A percentile compares a stretch with the other conserved stretches of the same genome.
Conservation (phyloP, 768 basidiomycete genomes). For the Rhodocollybia butyracea region DNA sequence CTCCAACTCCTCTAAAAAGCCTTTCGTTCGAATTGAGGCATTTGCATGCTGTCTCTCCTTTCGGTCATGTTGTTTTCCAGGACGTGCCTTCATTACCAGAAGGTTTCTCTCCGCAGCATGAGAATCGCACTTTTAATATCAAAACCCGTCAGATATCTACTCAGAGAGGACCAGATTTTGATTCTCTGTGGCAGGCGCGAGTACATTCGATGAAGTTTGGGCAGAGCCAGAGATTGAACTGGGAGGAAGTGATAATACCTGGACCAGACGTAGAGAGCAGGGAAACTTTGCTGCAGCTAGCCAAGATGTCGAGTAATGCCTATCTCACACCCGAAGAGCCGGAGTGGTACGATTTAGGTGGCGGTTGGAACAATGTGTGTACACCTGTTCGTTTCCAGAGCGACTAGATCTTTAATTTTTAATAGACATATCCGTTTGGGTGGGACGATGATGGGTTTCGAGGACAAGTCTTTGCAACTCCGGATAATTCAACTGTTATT, state of each 20-base stretch:
- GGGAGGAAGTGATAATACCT: slow-evolving; percentile 73
- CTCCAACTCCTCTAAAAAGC: slow-evolving; percentile 23
- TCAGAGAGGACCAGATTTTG: slow-evolving; percentile 47
- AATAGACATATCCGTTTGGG: slow-evolving; percentile 77
- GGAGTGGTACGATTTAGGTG: slow-evolving; percentile 76
- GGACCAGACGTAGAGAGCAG: slow-evolving; percentile 78
- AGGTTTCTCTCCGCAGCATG: not conserved
- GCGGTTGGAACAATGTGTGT: slow-evolving; percentile 59
- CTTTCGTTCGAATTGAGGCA: slow-evolving; percentile 66
- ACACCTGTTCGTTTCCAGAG: not conserved
- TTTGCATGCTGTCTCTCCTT: slow-evolving; percentile 49
- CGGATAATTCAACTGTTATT: slow-evolving; percentile 80
- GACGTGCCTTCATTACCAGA: slow-evolving; percentile 30
- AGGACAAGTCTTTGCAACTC: slow-evolving; percentile 86
- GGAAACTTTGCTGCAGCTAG: slow-evolving; percentile 74
- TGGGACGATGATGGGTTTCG: slow-evolving; percentile 94
- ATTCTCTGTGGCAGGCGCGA: slow-evolving; percentile 39
- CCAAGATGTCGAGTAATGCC: slow-evolving; percentile 95
- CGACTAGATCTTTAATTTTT: not conserved
- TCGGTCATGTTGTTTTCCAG: slow-evolving; percentile 49
- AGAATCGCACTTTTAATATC: slow-evolving; percentile 31
- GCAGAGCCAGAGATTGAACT: slow-evolving; percentile 46
- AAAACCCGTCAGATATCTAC: slow-evolving; percentile 32
- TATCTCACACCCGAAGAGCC: slow-evolving; percentile 62
- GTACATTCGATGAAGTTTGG: slow-evolving; percentile 41